These are phyloP conservation scores for Yamadazyma siamensis DNA, from an alignment of 1,139 yeast genomes.

Conservation along the genomic window DNA sequence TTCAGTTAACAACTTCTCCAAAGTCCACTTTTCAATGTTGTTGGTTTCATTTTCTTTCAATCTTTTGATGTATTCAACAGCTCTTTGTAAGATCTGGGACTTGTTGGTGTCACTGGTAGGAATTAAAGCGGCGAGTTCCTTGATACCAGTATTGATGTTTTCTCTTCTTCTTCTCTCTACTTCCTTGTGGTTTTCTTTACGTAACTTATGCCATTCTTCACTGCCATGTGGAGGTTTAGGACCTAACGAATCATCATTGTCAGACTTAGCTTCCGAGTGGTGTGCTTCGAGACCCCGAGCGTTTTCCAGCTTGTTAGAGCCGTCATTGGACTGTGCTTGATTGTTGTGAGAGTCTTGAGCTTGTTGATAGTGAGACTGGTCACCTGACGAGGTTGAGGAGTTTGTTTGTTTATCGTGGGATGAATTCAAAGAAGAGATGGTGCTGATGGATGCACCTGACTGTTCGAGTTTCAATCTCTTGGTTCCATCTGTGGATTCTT, in stretches of 20 bases:
- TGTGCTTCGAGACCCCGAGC: slow-evolving; percentile 24
- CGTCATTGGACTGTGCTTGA: too few relatives aligned
- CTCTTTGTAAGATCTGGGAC: slow-evolving; percentile 82
- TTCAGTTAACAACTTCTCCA: slow-evolving; percentile 86
- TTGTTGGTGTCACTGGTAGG: slow-evolving; percentile 91
- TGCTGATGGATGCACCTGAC: too few relatives aligned
- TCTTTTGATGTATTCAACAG: slow-evolving; percentile 85
- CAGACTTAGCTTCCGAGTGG: slow-evolving; percentile 35
- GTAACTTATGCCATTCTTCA: slow-evolving; percentile 83
- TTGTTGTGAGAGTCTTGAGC: too few relatives aligned
- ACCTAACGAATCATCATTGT: slow-evolving; percentile 15
- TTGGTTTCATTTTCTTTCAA: slow-evolving; percentile 85
- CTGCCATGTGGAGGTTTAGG: slow-evolving; percentile 59
- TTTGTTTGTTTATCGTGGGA: too few relatives aligned
- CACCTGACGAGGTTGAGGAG: too few relatives aligned
- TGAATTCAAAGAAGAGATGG: too few relatives aligned
- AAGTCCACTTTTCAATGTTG: slow-evolving; percentile 89
- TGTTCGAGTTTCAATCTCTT: neutral
- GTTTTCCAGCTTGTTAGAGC: too few relatives aligned
- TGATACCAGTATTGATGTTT: slow-evolving; percentile 84
- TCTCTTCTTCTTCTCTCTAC: slow-evolving; percentile 97
- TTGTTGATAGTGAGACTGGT: too few relatives aligned
- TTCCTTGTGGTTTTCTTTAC: slow-evolving; percentile 93
- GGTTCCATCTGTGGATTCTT: slow-evolving; percentile 1
- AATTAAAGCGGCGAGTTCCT: slow-evolving; percentile 73